Percentiles rank a stretch among this genome's conserved stretches.
Evolutionary conservation across 495 filamentous ascomycete species (phyloP).

Genomic region (Poronia punctata): DNA sequence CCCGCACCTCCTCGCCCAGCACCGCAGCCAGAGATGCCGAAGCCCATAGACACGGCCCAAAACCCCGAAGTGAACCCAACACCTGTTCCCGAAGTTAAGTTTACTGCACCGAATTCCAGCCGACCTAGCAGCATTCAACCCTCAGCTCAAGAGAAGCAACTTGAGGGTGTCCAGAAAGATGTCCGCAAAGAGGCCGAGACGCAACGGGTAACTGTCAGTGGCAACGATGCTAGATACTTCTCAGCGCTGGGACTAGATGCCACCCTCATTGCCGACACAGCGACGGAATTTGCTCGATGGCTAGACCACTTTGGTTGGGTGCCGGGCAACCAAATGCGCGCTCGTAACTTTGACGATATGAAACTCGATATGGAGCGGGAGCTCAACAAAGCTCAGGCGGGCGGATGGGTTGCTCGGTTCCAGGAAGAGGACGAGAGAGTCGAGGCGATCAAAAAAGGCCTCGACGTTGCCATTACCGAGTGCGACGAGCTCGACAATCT

Average conservation of each 20-base stretch:
- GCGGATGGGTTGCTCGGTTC: slow-evolving; percentile 81
- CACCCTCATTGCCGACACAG: slow-evolving; percentile 58
- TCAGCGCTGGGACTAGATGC: slow-evolving; percentile 68
- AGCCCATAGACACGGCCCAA: slow-evolving; percentile 20
- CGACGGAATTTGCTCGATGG: slow-evolving; percentile 60
- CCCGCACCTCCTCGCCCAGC: slow-evolving; percentile 58
- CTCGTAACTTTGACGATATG: slow-evolving; percentile 72
- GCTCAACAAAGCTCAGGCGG: slow-evolving; percentile 82
- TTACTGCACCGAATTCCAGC: slow-evolving; percentile 35
- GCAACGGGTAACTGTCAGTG: slow-evolving; percentile 55
- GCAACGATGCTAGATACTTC: slow-evolving; percentile 73
- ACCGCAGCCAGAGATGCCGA: slow-evolving; percentile 17
- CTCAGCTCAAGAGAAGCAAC: slow-evolving; percentile 28
- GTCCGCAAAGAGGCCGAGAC: slow-evolving; percentile 26
- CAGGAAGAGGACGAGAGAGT: slow-evolving; percentile 87
- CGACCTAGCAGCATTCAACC: slow-evolving; percentile 30
- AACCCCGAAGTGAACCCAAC: slow-evolving; percentile 27
- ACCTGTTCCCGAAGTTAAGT: slow-evolving; percentile 44
- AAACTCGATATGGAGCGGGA: slow-evolving; percentile 79
- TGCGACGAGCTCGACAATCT: slow-evolving; percentile 94
- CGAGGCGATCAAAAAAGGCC: slow-evolving; percentile 69
- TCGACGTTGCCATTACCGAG: slow-evolving; percentile 83
- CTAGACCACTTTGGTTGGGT: slow-evolving; percentile 90
- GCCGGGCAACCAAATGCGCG: slow-evolving; percentile 57
- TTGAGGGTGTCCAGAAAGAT: too few species aligned